A percentile compares a stretch with the other conserved stretches of the same genome.
Conservation (phyloP, 306 rosid genomes). For the Potentilla sterilis region DNA sequence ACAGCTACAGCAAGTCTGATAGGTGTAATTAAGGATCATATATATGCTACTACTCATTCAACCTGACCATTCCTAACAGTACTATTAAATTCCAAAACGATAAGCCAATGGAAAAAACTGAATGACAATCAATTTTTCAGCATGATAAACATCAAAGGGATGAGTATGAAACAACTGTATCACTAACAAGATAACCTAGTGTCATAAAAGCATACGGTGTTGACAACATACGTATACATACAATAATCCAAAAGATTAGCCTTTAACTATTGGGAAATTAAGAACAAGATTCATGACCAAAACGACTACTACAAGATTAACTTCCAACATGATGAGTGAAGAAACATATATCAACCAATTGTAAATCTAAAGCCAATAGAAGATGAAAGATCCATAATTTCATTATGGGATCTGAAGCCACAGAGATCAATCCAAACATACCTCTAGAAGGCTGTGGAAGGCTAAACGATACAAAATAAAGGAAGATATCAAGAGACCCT, state of each 20-base stretch:
- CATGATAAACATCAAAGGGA: background rate
- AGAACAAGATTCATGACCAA: background rate
- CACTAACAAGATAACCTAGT: background rate
- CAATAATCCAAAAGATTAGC: background rate
- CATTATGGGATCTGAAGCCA: background rate
- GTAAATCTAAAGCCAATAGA: background rate
- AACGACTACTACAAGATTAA: background rate
- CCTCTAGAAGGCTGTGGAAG: background rate
- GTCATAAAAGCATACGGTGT: background rate
- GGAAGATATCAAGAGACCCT: conserved; percentile 12
- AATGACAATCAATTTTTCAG: background rate
- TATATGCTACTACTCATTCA: background rate
- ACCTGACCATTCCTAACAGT: background rate
- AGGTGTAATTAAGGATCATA: background rate
- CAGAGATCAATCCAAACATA: conserved; percentile 5
- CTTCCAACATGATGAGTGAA: background rate
- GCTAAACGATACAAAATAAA: background rate
- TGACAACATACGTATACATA: background rate
- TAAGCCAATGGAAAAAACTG: background rate
- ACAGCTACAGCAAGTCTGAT: background rate
- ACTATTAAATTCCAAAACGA: background rate
- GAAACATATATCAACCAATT: background rate
- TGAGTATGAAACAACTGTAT: background rate
- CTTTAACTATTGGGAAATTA: background rate
- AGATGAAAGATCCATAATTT: background rate